Evolutionary conservation across 768 basidiomycete species (phyloP), one percentile per base, ranked within the genome.

Genomic region (Hygrocybe punicea): DNA sequence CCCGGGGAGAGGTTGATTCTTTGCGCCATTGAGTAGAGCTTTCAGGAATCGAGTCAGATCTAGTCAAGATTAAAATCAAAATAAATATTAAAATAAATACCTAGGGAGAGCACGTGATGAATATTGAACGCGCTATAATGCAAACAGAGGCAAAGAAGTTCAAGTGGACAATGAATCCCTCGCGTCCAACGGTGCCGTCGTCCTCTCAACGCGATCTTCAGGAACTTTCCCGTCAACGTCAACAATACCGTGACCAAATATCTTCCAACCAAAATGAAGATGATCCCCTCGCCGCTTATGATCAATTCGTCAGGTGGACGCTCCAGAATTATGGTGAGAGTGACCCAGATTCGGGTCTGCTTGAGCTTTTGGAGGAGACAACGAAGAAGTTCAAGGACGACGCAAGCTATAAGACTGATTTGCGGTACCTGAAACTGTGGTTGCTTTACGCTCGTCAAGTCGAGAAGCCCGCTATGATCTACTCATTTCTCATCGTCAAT

Each of bases 341-440:
- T 45, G 80, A 88, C 64, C 80, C 80, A 0, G 72, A 77, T 42
- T 92, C 89, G 16, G 90, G 91, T 16, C 80, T 97, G 34, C 67
- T 87, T 2, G 88, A 91, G 45, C 72, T 98, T 6, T 78, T 99
- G 16, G 91, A 95, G 63, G 86, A 92, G 64, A 85, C 89, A 1
- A 93, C 93, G 2, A 73, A 83, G 29, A 82, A 83, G 55, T 97
- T 98, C 71, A 84, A 87, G 61, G 79, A 83, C 24, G 96, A 98
- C 68, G 76, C 81, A n/a, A 73, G 84, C 13, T 98, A 97, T 71
- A 87, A 84, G 69, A 85, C 84, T 51, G 95, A 98, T 76, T 73
- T 93, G 51, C 82, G 96, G 40, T 97, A 98, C 72, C 78, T 98
- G 49, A 91, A 93, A 68, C 71, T 98, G 17, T 99, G 97, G 97